Conservation (phyloP, 2,329 filamentous ascomycete species). For the Pseudocercospora macadamiae region DNA sequence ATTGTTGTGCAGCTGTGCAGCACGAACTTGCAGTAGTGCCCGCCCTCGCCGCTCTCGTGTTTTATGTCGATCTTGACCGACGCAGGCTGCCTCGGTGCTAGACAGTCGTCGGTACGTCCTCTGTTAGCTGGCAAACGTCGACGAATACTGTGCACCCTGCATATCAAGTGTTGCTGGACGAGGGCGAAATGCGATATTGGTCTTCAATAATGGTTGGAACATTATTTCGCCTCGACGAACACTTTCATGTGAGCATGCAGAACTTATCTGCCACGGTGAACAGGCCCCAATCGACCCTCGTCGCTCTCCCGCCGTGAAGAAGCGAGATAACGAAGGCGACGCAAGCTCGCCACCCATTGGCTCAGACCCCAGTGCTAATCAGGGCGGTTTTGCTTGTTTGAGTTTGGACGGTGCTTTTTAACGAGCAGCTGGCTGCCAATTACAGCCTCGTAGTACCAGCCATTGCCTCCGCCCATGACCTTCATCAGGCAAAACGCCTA, state of each 20-base stretch:
- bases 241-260: neutral
- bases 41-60: constrained; percentile 2
- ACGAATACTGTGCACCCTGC: neutral
- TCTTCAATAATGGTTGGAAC: neutral
- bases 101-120: neutral
- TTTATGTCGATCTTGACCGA: neutral
- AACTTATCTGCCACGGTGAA: neutral
- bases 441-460: neutral
- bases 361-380: constrained; percentile 12
- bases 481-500: constrained; percentile 13
- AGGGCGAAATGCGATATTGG: neutral
- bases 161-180: neutral
- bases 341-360: constrained; percentile 13
- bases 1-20: neutral
- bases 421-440: neutral
- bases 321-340: constrained; percentile 1
- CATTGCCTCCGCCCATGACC: constrained; percentile 5
- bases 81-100: constrained; percentile 1
- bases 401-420: constrained; percentile 8
- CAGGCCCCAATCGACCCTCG: neutral
- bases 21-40: constrained; percentile 4
- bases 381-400: constrained; percentile 4
- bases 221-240: neutral
- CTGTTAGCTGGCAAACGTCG: neutral
- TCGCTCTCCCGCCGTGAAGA: neutral